These are phyloP conservation scores for Neodidymelliopsis sp. DNA, from an alignment of 2,329 filamentous ascomycete genomes.

Conservation along the genomic window DNA sequence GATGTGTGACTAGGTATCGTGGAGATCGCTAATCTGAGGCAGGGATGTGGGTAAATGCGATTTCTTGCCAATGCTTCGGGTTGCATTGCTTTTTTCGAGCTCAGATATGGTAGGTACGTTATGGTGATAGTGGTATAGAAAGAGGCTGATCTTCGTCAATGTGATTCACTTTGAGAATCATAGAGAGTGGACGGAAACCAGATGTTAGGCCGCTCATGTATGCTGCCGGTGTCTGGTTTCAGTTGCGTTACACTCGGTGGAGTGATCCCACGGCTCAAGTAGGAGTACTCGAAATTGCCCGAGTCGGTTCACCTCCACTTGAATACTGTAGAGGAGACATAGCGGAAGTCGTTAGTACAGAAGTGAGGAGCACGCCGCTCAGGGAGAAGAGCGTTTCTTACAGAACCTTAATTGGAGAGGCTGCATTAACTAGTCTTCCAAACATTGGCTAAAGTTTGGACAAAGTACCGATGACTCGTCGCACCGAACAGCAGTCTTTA, in stretches of 20 bases:
- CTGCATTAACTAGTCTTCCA: no score
- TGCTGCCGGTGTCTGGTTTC: slow-evolving; percentile 15
- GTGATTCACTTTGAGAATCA: background rate
- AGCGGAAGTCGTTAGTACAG: no score
- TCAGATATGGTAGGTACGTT: background rate
- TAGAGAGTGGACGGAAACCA: background rate
- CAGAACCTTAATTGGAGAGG: no score
- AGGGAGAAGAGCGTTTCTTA: no score
- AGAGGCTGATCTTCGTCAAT: background rate
- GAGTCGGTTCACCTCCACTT: background rate
- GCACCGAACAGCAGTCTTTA: no score
- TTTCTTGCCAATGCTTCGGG: background rate
- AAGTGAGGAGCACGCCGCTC: no score
- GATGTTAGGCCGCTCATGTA: slow-evolving; percentile 9
- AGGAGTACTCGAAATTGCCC: slow-evolving; percentile 1
- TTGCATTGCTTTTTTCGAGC: background rate
- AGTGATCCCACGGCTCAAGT: slow-evolving; percentile 5
- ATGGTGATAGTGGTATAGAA: background rate
- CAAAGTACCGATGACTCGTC: no score
- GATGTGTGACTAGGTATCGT: slow-evolving; percentile 13
- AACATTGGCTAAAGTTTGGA: no score
- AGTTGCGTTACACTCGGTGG: slow-evolving; percentile 11
- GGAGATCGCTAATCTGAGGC: slow-evolving; percentile 8
- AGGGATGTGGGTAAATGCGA: background rate
- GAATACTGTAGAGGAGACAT: no score